Percentiles rank a stretch among this genome's conserved stretches.
Evolutionary conservation across 176 grass and related monocot genomes (phyloP).

Genomic region (Juncus inflexus): DNA sequence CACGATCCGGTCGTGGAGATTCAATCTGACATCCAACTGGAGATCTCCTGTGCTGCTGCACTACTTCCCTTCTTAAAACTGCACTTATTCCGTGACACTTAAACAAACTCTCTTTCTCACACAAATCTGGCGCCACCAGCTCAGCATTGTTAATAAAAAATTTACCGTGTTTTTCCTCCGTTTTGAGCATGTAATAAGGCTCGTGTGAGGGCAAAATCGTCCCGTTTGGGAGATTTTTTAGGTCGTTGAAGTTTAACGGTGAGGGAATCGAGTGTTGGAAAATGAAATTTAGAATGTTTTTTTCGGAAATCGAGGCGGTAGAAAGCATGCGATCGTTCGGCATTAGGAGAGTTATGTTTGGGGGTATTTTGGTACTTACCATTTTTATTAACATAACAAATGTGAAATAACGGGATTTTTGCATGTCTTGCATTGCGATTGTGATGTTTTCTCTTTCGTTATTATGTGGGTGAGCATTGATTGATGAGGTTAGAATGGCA

Average conservation of each 20-base stretch:
- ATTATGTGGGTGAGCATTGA: constrained; percentile 17
- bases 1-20: constrained; percentile 13
- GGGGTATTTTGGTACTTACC: constrained; percentile 46
- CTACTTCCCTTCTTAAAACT: constrained; percentile 29
- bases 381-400: constrained; percentile 56
- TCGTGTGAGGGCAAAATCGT: constrained; percentile 41
- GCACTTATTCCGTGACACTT: constrained; percentile 55
- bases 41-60: constrained; percentile 20
- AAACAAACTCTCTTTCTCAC: constrained; percentile 28
- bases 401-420: constrained; percentile 47
- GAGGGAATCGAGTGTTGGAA: constrained; percentile 39
- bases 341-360: constrained; percentile 52
- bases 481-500: neutral
- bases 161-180: constrained; percentile 32
- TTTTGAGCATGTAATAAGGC: constrained; percentile 32
- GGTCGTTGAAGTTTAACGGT: constrained; percentile 31
- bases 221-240: constrained; percentile 45
- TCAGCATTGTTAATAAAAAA: constrained; percentile 46
- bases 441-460: constrained; percentile 1
- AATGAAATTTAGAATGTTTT: constrained; percentile 42
- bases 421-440: constrained; percentile 38
- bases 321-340: constrained; percentile 50
- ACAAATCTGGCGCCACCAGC: constrained; percentile 41
- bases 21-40: neutral
- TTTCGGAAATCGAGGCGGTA: constrained; percentile 27